A percentile compares a stretch with the other conserved stretches of the same genome.
Conservation (phyloP, 129 eudicot species). For the Escallonia herrerae region DNA sequence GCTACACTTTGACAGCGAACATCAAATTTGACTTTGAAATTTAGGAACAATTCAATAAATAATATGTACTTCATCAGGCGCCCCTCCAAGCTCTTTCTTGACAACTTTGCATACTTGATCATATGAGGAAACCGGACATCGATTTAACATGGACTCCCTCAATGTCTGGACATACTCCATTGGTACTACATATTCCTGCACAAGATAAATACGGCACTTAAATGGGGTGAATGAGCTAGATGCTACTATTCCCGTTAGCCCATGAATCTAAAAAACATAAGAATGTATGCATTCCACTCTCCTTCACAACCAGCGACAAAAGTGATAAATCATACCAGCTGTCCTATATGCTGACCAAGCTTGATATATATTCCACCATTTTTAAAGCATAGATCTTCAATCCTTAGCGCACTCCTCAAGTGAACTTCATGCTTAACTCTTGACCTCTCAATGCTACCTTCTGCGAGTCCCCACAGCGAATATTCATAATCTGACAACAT, state of each 20-base stretch:
- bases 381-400: slow-evolving; percentile 74
- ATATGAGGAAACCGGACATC: slow-evolving; percentile 83
- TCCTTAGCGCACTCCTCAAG: slow-evolving; percentile 70
- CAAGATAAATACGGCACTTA: slow-evolving; percentile 6
- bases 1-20: neutral
- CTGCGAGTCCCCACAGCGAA: slow-evolving; percentile 72
- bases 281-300: neutral
- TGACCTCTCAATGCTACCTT: slow-evolving; percentile 59
- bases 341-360: slow-evolving; percentile 92
- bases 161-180: slow-evolving; percentile 70
- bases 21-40: neutral
- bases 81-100: slow-evolving; percentile 89
- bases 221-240: neutral
- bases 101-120: slow-evolving; percentile 83
- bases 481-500: slow-evolving; percentile 65
- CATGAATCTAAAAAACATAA: neutral
- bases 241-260: neutral
- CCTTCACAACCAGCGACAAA: slow-evolving; percentile 5
- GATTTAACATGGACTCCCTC: slow-evolving; percentile 84
- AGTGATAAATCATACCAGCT: slow-evolving; percentile 52
- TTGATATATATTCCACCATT: slow-evolving; percentile 96
- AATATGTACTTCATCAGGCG: slow-evolving; percentile 68
- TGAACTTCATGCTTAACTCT: slow-evolving; percentile 77
- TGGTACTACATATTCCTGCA: slow-evolving; percentile 87
- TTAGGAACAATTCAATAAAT: neutral